Base-by-base conservation (phyloP, 2,329 filamentous ascomycete species). In the Verticillium dahliae region DNA sequence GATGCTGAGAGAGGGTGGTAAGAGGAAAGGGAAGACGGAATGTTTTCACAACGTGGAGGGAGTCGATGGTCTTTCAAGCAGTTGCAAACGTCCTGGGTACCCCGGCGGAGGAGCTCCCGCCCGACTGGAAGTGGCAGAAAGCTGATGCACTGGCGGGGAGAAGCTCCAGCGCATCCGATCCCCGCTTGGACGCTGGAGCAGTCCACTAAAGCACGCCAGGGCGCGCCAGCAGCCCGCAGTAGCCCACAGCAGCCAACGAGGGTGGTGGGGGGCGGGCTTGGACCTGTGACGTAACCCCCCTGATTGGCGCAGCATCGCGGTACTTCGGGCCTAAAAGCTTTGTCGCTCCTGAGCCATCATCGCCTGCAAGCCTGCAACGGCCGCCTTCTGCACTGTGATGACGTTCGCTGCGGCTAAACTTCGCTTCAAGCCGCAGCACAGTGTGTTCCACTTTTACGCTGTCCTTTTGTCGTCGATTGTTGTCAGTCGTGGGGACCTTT, bases 231-330 rank as follows among this genome's bases (percentile, higher is more conserved):
- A 22, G 18, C 18, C 18, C 18, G 18, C 27, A 27, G 27, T 4
- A 27, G 27, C 27, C 27, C 27, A 27, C 27, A 27, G 27, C 27
- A 27, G 27, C 27, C 27, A 27, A 27, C 27, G 15, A 22, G 45
- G 45, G n/a, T 27, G 45, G 45, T 50, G 45, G 45, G 45, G 27
- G 45, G 45, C 22, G 45, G 45, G 45, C 45, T 50, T 50, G 45
- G 45, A 50, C 45, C 45, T 34, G 54, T 56, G 54, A 56, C 54
- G 54, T 56, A 56, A 22, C 58, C 58, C 61, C 50, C 33, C 50
- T 64, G 59, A 64, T 64, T 63, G 59, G 63, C 22, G 62, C 62
- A 57, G 57, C 38, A 54, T 56, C 57, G 60, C 63, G 63, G 62
- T 58, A 62, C 59, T 62, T 60, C 60, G 63, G 63, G 55, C 62